Conservation (phyloP, 257 asterid genomes). For the Solanum arcanum region DNA sequence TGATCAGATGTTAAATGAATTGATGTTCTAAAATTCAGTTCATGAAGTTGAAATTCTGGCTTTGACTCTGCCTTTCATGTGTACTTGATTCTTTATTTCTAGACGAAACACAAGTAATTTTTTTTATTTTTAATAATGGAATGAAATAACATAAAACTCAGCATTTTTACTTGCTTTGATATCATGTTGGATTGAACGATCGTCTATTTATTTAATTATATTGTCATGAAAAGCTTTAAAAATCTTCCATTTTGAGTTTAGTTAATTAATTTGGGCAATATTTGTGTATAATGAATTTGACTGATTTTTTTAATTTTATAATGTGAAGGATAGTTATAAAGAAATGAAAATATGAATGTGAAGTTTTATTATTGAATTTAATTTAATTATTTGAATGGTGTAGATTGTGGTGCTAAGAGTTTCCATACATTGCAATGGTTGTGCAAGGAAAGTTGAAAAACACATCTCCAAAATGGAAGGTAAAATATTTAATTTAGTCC, state of each 20-base stretch:
- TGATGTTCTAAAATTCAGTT: not conserved
- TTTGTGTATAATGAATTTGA: not conserved
- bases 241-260: not conserved
- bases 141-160: not conserved
- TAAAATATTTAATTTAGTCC: not conserved
- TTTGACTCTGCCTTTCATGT: accelerated
- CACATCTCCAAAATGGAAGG: conserved; percentile 55
- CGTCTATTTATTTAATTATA: not conserved
- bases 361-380: not conserved
- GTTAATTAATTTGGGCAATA: not conserved
- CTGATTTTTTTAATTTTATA: too few relatives aligned
- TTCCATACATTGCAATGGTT: conserved; percentile 68
- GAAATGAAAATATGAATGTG: not conserved
- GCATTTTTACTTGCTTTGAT: not conserved
- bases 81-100: not conserved
- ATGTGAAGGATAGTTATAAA: not conserved
- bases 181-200: not conserved
- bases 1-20: not conserved
- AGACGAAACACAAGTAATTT: not conserved
- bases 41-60: not conserved
- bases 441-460: conserved; percentile 69
- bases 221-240: not conserved
- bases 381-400: not conserved
- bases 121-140: not conserved
- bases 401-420: conserved; percentile 27